A percentile compares a stretch with the other conserved stretches of the same genome.
Conservation (phyloP, 202 grass and related monocot species). For the Carex sylvatica region DNA sequence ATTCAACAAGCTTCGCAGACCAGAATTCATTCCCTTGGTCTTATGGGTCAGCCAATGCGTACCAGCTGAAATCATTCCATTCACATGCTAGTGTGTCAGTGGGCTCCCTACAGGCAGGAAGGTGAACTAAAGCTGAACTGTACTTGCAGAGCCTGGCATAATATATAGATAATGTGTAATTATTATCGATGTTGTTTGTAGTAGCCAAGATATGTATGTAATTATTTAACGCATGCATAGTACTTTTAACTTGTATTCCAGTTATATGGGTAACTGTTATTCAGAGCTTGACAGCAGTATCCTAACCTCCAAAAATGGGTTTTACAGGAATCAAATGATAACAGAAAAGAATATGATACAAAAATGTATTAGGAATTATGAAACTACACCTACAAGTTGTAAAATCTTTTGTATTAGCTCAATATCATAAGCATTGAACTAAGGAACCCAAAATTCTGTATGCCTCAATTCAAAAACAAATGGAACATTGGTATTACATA, state of each 20-base stretch:
- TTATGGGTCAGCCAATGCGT: background rate
- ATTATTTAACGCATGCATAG: background rate
- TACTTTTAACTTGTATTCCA: no score
- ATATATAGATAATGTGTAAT: background rate
- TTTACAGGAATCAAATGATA: background rate
- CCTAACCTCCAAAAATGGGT: background rate
- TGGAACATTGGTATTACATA: constrained; percentile 25
- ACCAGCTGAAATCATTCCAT: background rate
- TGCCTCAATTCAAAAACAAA: constrained; percentile 24
- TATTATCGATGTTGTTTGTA: background rate
- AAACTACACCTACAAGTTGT: background rate
- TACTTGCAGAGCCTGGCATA: background rate
- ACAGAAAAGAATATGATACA: background rate
- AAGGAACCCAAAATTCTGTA: constrained; percentile 33
- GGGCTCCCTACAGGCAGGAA: constrained; percentile 17
- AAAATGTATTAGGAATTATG: background rate
- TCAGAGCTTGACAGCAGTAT: background rate
- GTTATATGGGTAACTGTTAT: background rate
- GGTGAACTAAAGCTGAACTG: constrained; percentile 2
- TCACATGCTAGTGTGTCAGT: constrained; percentile 31
- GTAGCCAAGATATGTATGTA: background rate
- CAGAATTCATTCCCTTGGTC: constrained; percentile 27
- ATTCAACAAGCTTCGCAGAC: constrained; percentile 2
- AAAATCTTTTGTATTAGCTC: constrained; percentile 10
- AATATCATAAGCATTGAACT: constrained; percentile 22